phyloP scores from a whole-genome alignment of 1,284 basidiomycete genomes.

The Boletus smithii region DNA sequence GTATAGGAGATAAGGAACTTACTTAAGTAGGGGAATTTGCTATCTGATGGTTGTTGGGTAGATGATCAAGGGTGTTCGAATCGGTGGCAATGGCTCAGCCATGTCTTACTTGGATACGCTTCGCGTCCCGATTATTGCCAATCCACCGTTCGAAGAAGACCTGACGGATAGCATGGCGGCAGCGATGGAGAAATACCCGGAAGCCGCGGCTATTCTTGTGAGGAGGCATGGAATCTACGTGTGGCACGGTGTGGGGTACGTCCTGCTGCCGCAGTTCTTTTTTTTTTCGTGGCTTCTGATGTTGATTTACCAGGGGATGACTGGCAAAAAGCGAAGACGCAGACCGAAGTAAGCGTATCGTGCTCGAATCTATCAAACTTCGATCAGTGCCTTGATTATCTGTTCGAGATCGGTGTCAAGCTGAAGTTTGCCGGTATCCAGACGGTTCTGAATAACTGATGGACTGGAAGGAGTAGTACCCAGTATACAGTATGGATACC shows the following conservation, averaged over 20 bases:
- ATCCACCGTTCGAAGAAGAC: conserved; percentile 85
- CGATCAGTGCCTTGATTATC: conserved; percentile 74
- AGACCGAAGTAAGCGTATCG: conserved; percentile 57
- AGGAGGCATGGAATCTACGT: conserved; percentile 81
- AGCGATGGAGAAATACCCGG: conserved; percentile 75
- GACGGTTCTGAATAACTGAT: conserved; percentile 42
- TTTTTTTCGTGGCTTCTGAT: conserved; percentile 2
- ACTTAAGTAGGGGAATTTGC: not conserved
- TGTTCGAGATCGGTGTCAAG: conserved; percentile 82
- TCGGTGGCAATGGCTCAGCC: no score
- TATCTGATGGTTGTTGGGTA: conserved; percentile 27
- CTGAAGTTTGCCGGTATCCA: conserved; percentile 63
- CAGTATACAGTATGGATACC: not conserved
- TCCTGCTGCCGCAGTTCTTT: conserved; percentile 2
- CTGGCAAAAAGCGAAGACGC: conserved; percentile 88
- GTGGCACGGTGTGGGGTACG: conserved; percentile 81
- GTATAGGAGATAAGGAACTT: conserved; percentile 37
- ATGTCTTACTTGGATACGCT: conserved; percentile 84
- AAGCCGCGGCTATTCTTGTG: conserved; percentile 77
- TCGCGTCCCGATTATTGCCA: conserved; percentile 84
- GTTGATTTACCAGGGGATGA: conserved; percentile 47
- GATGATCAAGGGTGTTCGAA: conserved; percentile 96
- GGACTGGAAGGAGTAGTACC: no score
- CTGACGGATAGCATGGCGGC: conserved; percentile 81
- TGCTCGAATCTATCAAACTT: not conserved